Evolutionary conservation across 1,284 basidiomycete species (phyloP), one percentile per base, ranked within the genome.

Genomic region (Mycena citricolor): DNA sequence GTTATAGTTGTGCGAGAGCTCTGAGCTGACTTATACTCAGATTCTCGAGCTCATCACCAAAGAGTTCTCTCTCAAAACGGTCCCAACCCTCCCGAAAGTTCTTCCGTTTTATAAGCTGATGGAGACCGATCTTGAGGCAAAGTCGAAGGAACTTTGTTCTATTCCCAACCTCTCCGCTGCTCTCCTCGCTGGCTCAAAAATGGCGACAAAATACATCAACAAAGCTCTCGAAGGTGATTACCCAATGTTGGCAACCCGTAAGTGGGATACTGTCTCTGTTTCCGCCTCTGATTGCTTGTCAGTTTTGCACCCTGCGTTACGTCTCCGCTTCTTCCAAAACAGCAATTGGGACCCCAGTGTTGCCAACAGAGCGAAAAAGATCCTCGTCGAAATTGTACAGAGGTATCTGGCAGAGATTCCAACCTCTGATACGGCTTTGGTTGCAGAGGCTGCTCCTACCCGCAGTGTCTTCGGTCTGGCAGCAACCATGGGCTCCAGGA

Each of bases 81-180:
- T 38, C 12, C 45, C 40, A 19, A 51, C 44, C 13, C 44, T 46
- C 11, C 17, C 16, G 3, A 46, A 38, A 32, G 23, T 50, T 3
- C 25, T 49, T 4, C 43, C 48, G 13, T n/a, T 44, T 3, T 50
- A 50, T 25, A 50, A 46, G 26, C 31, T 46, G 10, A 50, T 50
- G 30, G 48, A 50, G 42, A 39, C 45, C 17, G 33, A 20, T 8
- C 42, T 49, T n/a, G 10, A 10, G 10, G 10, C 26, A 14, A 14
- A 10, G 10, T 10, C 26, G 4, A 25, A 34, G 2, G 21, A 24
- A 2, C 22, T 31, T n/a, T 40, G 36, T 11, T 23, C 12, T 17
- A 37, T 39, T 4, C 41, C 41, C 11, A 29, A 13, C 3, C n/a
- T 49, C 30, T 20, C 32, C 23, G 25, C 17, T 26, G 32, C 32